phyloP scores from a whole-genome alignment of 768 basidiomycete species.

The Strobilomyces echinocephalus region DNA sequence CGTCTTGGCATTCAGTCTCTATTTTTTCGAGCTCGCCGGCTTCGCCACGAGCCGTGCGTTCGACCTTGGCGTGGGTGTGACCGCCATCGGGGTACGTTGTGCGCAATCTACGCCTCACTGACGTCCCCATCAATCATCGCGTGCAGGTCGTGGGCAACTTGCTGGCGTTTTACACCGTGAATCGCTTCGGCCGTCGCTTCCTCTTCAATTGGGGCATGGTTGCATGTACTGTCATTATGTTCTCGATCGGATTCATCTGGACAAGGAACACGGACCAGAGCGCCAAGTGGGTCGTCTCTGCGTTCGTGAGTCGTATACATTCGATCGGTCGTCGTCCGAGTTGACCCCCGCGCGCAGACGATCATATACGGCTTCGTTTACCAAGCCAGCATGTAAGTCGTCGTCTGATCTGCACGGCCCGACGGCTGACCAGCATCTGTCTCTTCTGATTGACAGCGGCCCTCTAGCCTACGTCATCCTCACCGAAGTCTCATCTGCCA shows the following conservation, averaged over 20 bases:
- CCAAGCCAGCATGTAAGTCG: slow-evolving; percentile 23
- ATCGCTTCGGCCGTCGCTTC: slow-evolving; percentile 16
- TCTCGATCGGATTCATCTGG: slow-evolving; percentile 28
- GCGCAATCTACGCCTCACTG: background rate
- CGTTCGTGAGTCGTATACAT: slow-evolving; percentile 15
- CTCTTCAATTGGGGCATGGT: slow-evolving; percentile 29
- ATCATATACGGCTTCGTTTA: slow-evolving; percentile 30
- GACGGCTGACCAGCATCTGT: background rate
- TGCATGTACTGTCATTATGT: slow-evolving; percentile 17
- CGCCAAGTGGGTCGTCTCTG: slow-evolving; percentile 21
- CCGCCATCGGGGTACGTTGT: slow-evolving; percentile 22
- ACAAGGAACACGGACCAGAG: slow-evolving; percentile 8
- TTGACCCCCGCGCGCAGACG: slow-evolving; percentile 14
- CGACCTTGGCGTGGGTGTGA: slow-evolving; percentile 28
- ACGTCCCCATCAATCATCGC: background rate
- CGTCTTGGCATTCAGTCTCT: slow-evolving; percentile 26
- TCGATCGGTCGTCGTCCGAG: background rate
- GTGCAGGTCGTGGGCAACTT: too few relatives aligned
- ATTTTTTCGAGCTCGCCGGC: slow-evolving; percentile 36
- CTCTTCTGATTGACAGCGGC: slow-evolving; percentile 10
- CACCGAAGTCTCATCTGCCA: slow-evolving; percentile 27
- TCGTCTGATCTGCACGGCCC: background rate
- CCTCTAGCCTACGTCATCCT: slow-evolving; percentile 27
- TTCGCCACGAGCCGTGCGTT: slow-evolving; percentile 28
- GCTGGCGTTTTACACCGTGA: too few relatives aligned